These are phyloP conservation scores for Hemileccinum impolitum DNA, from an alignment of 768 basidiomycete species.

Conservation along the genomic window DNA sequence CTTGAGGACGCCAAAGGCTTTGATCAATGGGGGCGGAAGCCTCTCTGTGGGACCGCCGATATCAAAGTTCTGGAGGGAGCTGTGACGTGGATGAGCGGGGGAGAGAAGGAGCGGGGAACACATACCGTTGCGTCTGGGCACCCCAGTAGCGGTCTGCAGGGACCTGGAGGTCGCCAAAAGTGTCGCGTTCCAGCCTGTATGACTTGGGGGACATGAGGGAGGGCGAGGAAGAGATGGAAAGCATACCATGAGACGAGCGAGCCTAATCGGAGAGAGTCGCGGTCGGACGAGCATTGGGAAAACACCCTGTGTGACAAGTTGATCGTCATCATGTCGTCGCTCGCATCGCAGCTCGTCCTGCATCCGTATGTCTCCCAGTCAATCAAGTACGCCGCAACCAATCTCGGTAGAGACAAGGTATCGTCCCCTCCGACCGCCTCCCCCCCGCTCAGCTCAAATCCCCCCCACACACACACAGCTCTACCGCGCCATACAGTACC, in stretches of 20 bases:
- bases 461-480: conserved; percentile 56
- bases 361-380: conserved; percentile 77
- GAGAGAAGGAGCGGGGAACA: neutral
- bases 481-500: conserved; percentile 90
- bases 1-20: conserved; percentile 96
- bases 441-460: too few relatives aligned
- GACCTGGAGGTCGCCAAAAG: conserved; percentile 93
- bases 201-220: conserved; percentile 35
- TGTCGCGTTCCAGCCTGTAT: conserved; percentile 84
- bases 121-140: conserved; percentile 92
- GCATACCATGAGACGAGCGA: too few relatives aligned
- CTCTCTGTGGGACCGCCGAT: conserved; percentile 95
- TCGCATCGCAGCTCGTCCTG: conserved; percentile 76
- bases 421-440: neutral
- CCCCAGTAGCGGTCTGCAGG: conserved; percentile 93
- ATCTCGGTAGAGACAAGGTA: conserved; percentile 89
- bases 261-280: too few relatives aligned
- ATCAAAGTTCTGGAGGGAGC: conserved; percentile 96
- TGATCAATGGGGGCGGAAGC: conserved; percentile 92
- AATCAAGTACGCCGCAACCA: conserved; percentile 77
- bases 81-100: conserved; percentile 28
- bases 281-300: too few relatives aligned
- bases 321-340: conserved; percentile 26
- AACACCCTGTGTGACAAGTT: neutral
- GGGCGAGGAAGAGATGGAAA: conserved; percentile 17